phyloP scores from a whole-genome alignment of 2,329 filamentous ascomycete genomes.

The Dothidotthia symphoricarpi region DNA sequence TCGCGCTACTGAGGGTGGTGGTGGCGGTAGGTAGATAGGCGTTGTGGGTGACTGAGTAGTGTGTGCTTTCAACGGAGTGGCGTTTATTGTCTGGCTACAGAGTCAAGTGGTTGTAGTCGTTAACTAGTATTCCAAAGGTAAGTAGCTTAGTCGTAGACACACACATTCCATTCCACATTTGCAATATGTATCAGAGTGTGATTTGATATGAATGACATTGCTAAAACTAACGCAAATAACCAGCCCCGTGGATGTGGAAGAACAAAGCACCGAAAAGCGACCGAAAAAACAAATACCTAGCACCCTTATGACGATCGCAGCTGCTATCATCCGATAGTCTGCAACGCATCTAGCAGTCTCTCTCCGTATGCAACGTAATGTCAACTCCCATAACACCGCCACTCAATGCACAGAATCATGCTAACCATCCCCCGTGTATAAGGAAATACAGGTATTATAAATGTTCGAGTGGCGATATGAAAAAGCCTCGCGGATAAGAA shows the following conservation, averaged over 20 bases:
- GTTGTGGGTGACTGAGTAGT: too few relatives aligned
- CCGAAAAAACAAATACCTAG: constrained; percentile 3
- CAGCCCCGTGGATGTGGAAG: too few relatives aligned
- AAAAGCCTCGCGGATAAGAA: not conserved
- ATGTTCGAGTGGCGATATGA: constrained; percentile 2
- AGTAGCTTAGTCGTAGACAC: too few relatives aligned
- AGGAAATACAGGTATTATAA: not conserved
- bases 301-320: not conserved
- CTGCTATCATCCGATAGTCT: constrained; percentile 2
- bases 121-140: too few relatives aligned
- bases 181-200: too few relatives aligned
- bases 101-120: too few relatives aligned
- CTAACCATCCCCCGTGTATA: not conserved
- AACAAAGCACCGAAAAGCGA: constrained; percentile 6
- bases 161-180: too few relatives aligned
- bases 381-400: constrained; percentile 5
- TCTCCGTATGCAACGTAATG: not conserved
- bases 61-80: too few relatives aligned
- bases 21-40: constrained; percentile 1
- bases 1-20: too few relatives aligned
- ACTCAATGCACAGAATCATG: constrained; percentile 1
- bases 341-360: constrained; percentile 5
- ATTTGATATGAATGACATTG: too few relatives aligned
- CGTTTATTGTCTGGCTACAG: too few relatives aligned
- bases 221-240: too few relatives aligned